phyloP scores from a whole-genome alignment of 169 alveolate genomes.

The Cryptosporidium sp. region DNA sequence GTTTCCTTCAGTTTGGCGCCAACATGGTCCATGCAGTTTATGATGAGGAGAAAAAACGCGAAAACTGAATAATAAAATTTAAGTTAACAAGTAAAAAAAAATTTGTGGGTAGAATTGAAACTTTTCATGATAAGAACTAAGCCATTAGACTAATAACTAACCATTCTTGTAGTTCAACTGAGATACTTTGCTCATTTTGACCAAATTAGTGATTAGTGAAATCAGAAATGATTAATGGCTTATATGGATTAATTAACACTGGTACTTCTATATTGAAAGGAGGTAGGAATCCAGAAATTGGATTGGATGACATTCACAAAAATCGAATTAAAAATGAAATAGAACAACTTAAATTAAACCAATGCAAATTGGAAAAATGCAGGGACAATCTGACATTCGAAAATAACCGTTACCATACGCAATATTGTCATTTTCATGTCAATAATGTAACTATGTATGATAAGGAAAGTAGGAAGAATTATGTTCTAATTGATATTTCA shows the following conservation, averaged over 20 bases:
- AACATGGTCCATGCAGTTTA: constrained; percentile 8
- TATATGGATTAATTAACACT: neutral
- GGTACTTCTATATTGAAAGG: neutral
- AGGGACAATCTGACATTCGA: neutral
- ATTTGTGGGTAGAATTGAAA: neutral
- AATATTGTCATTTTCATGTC: constrained; percentile 35
- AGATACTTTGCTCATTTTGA: neutral
- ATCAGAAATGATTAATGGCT: constrained; percentile 35
- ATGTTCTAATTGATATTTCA: constrained; percentile 45
- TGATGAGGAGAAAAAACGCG: constrained; percentile 3
- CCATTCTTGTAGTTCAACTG: neutral
- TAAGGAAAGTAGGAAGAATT: constrained; percentile 20
- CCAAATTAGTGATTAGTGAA: neutral
- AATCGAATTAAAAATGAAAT: constrained; percentile 70
- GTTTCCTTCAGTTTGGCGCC: neutral
- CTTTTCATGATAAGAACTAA: neutral
- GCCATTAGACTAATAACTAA: neutral
- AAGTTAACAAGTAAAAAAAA: constrained; percentile 3
- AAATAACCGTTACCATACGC: neutral
- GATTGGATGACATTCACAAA: constrained; percentile 43
- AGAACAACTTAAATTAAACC: constrained; percentile 33
- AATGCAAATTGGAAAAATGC: constrained; percentile 40
- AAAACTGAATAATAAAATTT: neutral
- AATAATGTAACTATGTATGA: constrained; percentile 49
- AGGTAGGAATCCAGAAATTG: neutral